A percentile compares a stretch with the other conserved stretches of the same genome.
phyloP scores from a whole-genome alignment of 768 basidiomycete species.

The Agaricus bisporus region DNA sequence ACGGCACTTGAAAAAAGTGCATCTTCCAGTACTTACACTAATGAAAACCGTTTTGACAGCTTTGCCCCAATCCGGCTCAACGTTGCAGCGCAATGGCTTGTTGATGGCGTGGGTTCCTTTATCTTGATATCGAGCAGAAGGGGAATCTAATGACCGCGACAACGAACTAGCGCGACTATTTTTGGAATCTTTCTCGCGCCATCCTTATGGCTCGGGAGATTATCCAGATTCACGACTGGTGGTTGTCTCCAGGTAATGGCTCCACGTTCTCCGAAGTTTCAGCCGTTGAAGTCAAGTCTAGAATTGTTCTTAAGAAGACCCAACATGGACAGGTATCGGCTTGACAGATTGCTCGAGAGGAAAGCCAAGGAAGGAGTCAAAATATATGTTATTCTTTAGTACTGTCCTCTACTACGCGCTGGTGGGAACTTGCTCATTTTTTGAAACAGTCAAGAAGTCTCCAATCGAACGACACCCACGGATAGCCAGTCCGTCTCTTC shows the following conservation, averaged over 20 bases:
- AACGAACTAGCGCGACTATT: conserved; percentile 80
- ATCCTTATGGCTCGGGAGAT: conserved; percentile 81
- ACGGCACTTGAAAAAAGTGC: conserved; percentile 82
- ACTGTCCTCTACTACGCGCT: conserved; percentile 18
- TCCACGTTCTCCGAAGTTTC: neutral
- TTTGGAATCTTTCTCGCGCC: conserved; percentile 94
- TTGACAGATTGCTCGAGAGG: conserved; percentile 79
- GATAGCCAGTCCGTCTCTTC: conserved; percentile 71
- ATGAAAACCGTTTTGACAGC: conserved; percentile 84
- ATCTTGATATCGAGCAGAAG: conserved; percentile 1
- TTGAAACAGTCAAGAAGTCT: conserved; percentile 79
- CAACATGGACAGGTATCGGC: conserved; percentile 73
- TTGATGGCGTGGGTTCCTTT: conserved; percentile 74
- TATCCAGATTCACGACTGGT: conserved; percentile 98
- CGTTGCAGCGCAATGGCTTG: conserved; percentile 96
- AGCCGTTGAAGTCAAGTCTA: conserved; percentile 16
- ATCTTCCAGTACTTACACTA: conserved; percentile 68
- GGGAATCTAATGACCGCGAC: neutral
- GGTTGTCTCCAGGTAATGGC: conserved; percentile 77
- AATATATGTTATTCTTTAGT: conserved; percentile 94
- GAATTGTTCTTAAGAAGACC: conserved; percentile 86
- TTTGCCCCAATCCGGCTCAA: conserved; percentile 92
- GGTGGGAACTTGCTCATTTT: conserved; percentile 5
- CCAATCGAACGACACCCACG: conserved; percentile 87
- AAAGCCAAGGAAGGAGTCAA: conserved; percentile 96